These are phyloP conservation scores for Echinochloa phyllopogon DNA, from an alignment of 176 grass and related monocot species.

Conservation along the genomic window DNA sequence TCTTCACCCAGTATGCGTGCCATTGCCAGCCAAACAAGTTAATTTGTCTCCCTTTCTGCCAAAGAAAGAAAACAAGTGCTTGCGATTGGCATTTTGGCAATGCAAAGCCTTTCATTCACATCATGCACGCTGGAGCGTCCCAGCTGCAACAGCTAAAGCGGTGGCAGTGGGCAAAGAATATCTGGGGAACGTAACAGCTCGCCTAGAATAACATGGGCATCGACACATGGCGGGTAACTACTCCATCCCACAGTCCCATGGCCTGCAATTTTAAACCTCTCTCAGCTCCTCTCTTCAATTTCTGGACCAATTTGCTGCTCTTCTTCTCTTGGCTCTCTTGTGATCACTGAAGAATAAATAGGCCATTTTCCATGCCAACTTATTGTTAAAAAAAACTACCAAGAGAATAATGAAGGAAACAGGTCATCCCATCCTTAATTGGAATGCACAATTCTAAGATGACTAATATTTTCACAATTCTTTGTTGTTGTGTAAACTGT, in stretches of 20 bases:
- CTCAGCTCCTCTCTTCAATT: background rate
- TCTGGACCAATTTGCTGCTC: background rate
- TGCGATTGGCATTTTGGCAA: background rate
- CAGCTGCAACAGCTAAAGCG: background rate
- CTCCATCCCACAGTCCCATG: background rate
- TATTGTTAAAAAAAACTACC: background rate
- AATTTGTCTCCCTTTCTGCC: background rate
- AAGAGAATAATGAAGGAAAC: background rate
- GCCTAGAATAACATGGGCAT: slow-evolving; percentile 25
- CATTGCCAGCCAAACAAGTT: too few relatives aligned
- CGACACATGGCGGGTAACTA: slow-evolving; percentile 18
- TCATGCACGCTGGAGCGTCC: slow-evolving; percentile 6
- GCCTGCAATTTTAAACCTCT: background rate
- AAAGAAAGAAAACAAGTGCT: background rate
- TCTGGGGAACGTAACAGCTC: slow-evolving; percentile 48
- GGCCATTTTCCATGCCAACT: too few relatives aligned
- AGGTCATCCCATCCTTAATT: background rate
- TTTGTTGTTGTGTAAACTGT: background rate
- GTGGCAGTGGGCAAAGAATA: slow-evolving; percentile 33
- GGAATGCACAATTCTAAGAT: background rate
- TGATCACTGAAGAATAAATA: background rate
- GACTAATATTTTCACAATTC: background rate
- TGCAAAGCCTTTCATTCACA: background rate
- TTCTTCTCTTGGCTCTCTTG: background rate
- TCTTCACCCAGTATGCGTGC: too few relatives aligned